phyloP scores from a whole-genome alignment of 2,329 filamentous ascomycete species.

The Metarhizium brunneum region DNA sequence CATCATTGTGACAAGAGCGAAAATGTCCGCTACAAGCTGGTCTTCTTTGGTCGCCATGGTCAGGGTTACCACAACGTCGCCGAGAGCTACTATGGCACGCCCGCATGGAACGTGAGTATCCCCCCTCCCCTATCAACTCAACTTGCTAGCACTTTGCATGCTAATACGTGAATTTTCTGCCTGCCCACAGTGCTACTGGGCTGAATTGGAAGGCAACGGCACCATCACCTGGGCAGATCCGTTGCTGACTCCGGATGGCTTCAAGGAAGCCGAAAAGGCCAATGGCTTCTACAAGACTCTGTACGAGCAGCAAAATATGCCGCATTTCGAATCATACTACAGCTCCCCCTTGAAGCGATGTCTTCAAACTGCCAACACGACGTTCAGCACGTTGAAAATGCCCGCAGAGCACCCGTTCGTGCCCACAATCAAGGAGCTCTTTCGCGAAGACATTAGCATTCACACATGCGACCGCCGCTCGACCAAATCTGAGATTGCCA shows the following conservation, averaged over 20 bases:
- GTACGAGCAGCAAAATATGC: conserved; percentile 43
- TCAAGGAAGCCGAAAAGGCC: conserved; percentile 47
- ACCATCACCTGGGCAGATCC: conserved; percentile 56
- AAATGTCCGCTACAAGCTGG: conserved; percentile 51
- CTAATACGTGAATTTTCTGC: background rate
- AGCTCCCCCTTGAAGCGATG: conserved; percentile 55
- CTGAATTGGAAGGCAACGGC: conserved; percentile 52
- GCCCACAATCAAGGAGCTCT: conserved; percentile 53
- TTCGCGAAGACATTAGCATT: conserved; percentile 57
- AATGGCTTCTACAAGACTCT: conserved; percentile 49
- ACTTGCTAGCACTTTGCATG: conserved; percentile 3
- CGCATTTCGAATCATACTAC: conserved; percentile 56
- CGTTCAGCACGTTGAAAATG: conserved; percentile 45
- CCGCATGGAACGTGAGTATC: conserved; percentile 54
- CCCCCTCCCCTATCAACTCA: conserved; percentile 7
- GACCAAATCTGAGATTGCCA: conserved; percentile 41
- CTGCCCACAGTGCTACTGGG: conserved; percentile 50
- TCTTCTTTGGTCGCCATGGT: conserved; percentile 62
- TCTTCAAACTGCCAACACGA: conserved; percentile 51
- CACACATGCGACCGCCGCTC: conserved; percentile 61
- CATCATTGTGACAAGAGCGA: conserved; percentile 22
- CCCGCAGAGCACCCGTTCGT: conserved; percentile 41
- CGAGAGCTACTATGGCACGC: conserved; percentile 57
- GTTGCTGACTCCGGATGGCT: conserved; percentile 47
- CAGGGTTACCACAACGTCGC: conserved; percentile 57